Conservation (phyloP, 106 monocot species). For the Dactylorhiza incarnata region DNA sequence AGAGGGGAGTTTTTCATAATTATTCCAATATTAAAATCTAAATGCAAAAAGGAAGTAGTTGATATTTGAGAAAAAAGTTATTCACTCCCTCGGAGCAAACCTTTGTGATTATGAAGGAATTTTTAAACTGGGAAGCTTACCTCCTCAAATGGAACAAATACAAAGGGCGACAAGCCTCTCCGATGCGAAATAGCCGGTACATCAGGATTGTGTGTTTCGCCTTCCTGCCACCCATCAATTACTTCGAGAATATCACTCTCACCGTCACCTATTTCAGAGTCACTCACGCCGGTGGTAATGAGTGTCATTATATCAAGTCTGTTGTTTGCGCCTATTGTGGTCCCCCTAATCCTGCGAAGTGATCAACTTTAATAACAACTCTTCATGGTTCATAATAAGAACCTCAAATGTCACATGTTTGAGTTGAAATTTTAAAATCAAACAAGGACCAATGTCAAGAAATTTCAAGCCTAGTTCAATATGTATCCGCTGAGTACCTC, state of each 20-base stretch:
- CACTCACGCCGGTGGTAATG: conserved; percentile 74
- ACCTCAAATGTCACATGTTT: neutral
- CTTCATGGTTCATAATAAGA: neutral
- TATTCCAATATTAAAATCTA: too few species aligned
- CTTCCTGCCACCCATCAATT: conserved; percentile 69
- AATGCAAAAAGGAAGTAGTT: too few species aligned
- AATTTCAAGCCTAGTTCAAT: neutral
- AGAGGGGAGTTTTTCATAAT: too few species aligned
- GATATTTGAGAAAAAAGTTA: too few species aligned
- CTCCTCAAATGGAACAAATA: conserved; percentile 94
- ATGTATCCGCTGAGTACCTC: conserved; percentile 31
- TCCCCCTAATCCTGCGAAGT: conserved; percentile 69
- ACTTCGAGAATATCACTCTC: conserved; percentile 43
- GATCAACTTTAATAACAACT: conserved; percentile 4
- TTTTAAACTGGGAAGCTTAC: conserved; percentile 16
- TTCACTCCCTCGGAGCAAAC: too few species aligned
- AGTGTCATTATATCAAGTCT: conserved; percentile 65
- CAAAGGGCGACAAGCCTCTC: conserved; percentile 85
- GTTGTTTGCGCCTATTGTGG: conserved; percentile 73
- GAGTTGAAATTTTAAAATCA: neutral
- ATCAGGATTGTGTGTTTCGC: conserved; percentile 83
- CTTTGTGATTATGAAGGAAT: neutral
- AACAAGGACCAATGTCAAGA: neutral
- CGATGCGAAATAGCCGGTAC: conserved; percentile 86
- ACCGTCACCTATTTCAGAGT: conserved; percentile 42